These are phyloP conservation scores for Syzygium syzygioides DNA, from an alignment of 441 rosid genomes.

Conservation along the genomic window DNA sequence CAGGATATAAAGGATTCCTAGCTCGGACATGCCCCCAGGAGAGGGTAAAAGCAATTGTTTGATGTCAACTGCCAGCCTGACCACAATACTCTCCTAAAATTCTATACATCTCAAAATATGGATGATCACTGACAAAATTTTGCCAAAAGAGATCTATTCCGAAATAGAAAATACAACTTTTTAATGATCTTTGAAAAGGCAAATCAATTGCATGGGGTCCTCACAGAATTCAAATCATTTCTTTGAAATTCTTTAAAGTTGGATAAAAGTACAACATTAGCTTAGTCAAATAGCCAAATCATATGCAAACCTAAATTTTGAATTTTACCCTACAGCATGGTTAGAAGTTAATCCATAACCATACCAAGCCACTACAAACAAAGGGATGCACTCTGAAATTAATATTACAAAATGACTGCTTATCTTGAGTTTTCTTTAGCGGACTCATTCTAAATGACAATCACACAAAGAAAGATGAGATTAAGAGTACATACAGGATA, in stretches of 20 bases:
- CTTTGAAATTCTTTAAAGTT: not conserved
- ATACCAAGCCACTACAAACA: not conserved
- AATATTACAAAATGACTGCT: not conserved
- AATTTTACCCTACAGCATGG: not conserved
- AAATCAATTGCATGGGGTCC: not conserved
- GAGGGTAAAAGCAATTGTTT: not conserved
- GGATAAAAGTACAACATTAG: not conserved
- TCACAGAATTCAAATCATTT: not conserved
- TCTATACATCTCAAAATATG: not conserved
- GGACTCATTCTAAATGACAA: not conserved
- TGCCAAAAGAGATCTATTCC: not conserved
- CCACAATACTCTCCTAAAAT: not conserved
- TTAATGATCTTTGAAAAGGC: not conserved
- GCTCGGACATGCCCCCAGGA: not conserved
- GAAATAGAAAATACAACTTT: not conserved
- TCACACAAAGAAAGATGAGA: not conserved
- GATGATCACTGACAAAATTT: not conserved
- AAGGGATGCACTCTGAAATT: not conserved
- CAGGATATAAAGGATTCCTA: not conserved
- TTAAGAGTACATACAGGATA: conserved; percentile 45
- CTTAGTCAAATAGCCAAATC: not conserved
- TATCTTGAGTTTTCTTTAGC: not conserved
- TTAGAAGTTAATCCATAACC: not conserved
- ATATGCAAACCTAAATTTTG: not conserved
- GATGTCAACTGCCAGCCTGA: not conserved